A percentile compares a stretch with the other conserved stretches of the same genome.
Conservation (phyloP, 805 yeast species). For the Isabelozyma gotoi region DNA sequence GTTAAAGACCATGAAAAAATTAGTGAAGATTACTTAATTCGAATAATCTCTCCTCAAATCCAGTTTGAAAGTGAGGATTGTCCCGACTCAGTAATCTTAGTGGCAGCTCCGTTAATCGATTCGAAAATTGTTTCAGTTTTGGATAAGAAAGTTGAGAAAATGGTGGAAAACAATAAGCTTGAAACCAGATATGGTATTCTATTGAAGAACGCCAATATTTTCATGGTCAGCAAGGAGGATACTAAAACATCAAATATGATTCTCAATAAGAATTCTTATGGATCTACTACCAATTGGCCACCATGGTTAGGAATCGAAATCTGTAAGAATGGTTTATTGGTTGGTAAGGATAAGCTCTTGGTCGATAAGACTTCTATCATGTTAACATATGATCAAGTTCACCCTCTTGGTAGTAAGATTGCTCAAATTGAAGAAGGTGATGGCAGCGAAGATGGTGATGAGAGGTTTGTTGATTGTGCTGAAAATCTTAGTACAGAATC, state of each 20-base stretch:
- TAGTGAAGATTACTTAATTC: slow-evolving; percentile 40
- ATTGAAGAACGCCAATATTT: slow-evolving; percentile 70
- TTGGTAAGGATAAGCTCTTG: slow-evolving; percentile 48
- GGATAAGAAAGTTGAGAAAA: slow-evolving; percentile 36
- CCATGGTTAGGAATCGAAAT: slow-evolving; percentile 83
- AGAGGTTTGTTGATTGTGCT: neutral
- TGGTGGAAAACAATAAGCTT: slow-evolving; percentile 33
- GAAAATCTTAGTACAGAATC: neutral
- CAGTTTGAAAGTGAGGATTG: slow-evolving; percentile 39
- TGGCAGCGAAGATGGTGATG: slow-evolving; percentile 1
- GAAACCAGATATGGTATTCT: slow-evolving; percentile 71
- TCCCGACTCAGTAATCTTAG: slow-evolving; percentile 57
- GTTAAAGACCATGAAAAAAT: slow-evolving; percentile 20
- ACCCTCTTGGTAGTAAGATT: slow-evolving; percentile 23
- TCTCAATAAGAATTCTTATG: slow-evolving; percentile 54
- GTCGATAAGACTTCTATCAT: slow-evolving; percentile 64
- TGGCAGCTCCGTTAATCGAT: slow-evolving; percentile 74
- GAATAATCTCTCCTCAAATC: slow-evolving; percentile 43
- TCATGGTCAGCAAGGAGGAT: slow-evolving; percentile 58
- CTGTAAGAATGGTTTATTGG: slow-evolving; percentile 44
- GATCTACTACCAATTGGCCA: slow-evolving; percentile 72
- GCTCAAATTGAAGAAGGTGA: slow-evolving; percentile 5
- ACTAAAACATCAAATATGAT: slow-evolving; percentile 34
- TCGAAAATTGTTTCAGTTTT: slow-evolving; percentile 65
- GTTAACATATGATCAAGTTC: slow-evolving; percentile 51